Conservation (phyloP, 768 basidiomycete genomes). For the Clavulina sp. region DNA sequence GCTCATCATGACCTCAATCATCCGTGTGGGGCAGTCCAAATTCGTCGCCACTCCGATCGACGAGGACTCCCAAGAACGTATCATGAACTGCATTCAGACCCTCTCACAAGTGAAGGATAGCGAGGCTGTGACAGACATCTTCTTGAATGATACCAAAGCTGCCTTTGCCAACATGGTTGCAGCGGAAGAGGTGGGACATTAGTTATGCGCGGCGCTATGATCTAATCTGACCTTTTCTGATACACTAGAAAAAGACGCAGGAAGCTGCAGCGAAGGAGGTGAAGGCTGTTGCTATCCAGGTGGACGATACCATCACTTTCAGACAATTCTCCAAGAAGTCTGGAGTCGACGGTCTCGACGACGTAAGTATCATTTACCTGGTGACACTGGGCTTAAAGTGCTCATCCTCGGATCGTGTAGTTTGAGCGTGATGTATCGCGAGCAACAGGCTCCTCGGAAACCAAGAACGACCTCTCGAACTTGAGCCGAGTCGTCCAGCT, state of each 20-base stretch:
- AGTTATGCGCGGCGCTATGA: slow-evolving; percentile 5
- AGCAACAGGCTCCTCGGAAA: slow-evolving; percentile 72
- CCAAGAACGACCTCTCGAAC: slow-evolving; percentile 85
- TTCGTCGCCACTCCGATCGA: slow-evolving; percentile 91
- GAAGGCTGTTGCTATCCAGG: slow-evolving; percentile 59
- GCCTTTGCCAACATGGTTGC: slow-evolving; percentile 93
- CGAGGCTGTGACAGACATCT: slow-evolving; percentile 44
- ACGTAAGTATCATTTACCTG: slow-evolving; percentile 28
- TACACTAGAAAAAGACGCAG: slow-evolving; percentile 57
- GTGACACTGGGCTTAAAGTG: slow-evolving; percentile 19
- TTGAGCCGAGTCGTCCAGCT: slow-evolving; percentile 84
- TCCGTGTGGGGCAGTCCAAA: slow-evolving; percentile 94
- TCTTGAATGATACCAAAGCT: slow-evolving; percentile 57
- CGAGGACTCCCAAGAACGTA: slow-evolving; percentile 92
- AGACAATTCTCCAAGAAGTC: slow-evolving; percentile 91
- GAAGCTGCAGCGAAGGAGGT: slow-evolving; percentile 78
- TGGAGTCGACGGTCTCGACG: slow-evolving; percentile 44
- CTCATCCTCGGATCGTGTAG: slow-evolving; percentile 23
- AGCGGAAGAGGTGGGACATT: slow-evolving; percentile 58
- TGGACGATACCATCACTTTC: slow-evolving; percentile 85
- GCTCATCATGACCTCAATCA: slow-evolving; percentile 94
- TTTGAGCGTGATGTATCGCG: slow-evolving; percentile 77
- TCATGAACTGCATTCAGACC: slow-evolving; percentile 90
- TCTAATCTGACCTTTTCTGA: slow-evolving; percentile 5
- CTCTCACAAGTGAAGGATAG: slow-evolving; percentile 60